Evolutionary conservation across 768 basidiomycete species (phyloP), one percentile per base, ranked within the genome.

Genomic region (Boletellus ananiceps): DNA sequence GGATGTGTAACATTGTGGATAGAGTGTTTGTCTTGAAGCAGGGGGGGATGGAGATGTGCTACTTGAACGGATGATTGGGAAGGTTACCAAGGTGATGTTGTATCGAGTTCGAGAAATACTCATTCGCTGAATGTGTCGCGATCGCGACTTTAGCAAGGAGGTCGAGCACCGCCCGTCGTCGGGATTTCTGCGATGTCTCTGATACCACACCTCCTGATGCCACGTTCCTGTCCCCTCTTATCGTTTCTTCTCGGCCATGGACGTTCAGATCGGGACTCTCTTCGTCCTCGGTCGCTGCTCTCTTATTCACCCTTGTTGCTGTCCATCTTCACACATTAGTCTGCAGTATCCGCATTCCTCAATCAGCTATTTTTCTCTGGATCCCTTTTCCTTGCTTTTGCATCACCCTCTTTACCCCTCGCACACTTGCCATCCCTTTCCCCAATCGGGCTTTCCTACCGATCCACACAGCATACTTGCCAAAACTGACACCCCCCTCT

Each of bases 1-100:
- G 64, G 92, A 91, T 69, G 67, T 69, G 62, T 67, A 67, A 69
- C 54, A 50, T 54, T 51, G 62, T 60, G 64, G 58, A 57, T 65
- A 58, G 44, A 55, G 47, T 55, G 55, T 57, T 56, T 45, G 43
- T 57, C 54, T 51, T 49, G 50, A 51, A 46, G 52, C 54, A 33
- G 50, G 47, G 52, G 23, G 43, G 38, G 53, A 46, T 44, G 54
- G 46, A 34, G 52, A 48, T 55, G 50, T 61, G 52, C 41, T 36
- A 15, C 37, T 51, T 42, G 57, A 60, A 52, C 44, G 39, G 49
- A 33, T 21, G 25, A 32, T 19, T 51, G 40, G 48, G 51, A 44
- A 33, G 43, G 52, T 40, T 49, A 49, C 48, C 52, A 67, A 66
- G 64, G 64, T 66, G 60, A 66, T 44, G 60, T 66, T 49, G 57